Conservation (phyloP, 2,329 filamentous ascomycete genomes). For the Exophiala calicioides region DNA sequence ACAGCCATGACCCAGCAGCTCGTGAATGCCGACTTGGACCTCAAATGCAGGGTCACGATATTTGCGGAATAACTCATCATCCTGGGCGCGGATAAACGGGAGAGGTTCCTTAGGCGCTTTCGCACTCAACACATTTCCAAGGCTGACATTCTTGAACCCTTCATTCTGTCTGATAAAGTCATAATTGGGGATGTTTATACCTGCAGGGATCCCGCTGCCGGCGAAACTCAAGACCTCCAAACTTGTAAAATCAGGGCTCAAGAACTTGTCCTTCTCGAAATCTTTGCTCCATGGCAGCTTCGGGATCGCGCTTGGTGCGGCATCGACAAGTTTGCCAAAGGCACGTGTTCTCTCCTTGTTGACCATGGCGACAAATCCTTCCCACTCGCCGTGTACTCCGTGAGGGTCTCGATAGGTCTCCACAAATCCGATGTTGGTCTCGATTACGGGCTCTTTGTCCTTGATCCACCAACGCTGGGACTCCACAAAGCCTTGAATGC, state of each 20-base stretch:
- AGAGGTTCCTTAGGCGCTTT: constrained; percentile 91
- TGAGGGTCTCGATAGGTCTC: constrained; percentile 84
- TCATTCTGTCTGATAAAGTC: constrained; percentile 62
- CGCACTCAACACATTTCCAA: constrained; percentile 89
- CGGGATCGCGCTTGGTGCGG: constrained; percentile 80
- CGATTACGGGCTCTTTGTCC: constrained; percentile 77
- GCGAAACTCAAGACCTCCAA: constrained; percentile 86
- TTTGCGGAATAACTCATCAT: constrained; percentile 75
- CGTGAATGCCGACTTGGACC: constrained; percentile 92
- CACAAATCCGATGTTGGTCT: constrained; percentile 80
- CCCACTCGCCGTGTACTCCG: constrained; percentile 79
- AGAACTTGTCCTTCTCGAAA: constrained; percentile 95
- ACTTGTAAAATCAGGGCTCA: constrained; percentile 93
- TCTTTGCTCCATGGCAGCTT: constrained; percentile 83
- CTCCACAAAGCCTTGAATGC: constrained; percentile 75
- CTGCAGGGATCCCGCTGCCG: constrained; percentile 62
- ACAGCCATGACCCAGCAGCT: constrained; percentile 84
- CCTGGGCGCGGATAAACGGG: constrained; percentile 79
- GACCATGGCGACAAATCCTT: constrained; percentile 76
- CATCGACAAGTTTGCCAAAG: constrained; percentile 80
- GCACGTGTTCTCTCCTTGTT: constrained; percentile 88
- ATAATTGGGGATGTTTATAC: constrained; percentile 59
- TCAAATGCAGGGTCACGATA: constrained; percentile 88
- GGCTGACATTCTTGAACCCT: constrained; percentile 72
- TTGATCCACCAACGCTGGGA: constrained; percentile 79